Percentiles rank a stretch among this genome's conserved stretches.
These are phyloP conservation scores for Suillus subluteus DNA, from an alignment of 768 basidiomycete species.

Conservation along the genomic window DNA sequence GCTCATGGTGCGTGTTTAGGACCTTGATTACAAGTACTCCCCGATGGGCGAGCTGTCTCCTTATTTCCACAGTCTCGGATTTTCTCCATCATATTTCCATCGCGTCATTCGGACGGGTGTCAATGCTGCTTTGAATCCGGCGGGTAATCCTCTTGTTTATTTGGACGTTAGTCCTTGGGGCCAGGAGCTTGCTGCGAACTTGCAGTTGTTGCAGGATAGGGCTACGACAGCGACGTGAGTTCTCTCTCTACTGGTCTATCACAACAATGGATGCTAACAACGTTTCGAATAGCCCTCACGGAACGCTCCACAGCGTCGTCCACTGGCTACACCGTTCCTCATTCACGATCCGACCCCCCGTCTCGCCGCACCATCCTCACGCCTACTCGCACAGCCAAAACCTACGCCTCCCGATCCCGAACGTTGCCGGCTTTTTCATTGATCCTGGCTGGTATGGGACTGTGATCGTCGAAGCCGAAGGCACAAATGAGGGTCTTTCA, in stretches of 20 bases:
- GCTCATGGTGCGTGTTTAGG: constrained; percentile 47
- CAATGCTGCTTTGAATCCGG: constrained; percentile 39
- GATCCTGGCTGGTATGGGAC: constrained; percentile 86
- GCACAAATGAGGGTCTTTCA: constrained; percentile 81
- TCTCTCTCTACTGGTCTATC: background rate
- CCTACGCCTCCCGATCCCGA: constrained; percentile 53
- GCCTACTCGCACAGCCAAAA: constrained; percentile 31
- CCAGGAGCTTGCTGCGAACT: constrained; percentile 70
- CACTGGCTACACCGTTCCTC: constrained; percentile 85
- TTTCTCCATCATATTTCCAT: constrained; percentile 90
- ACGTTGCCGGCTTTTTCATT: constrained; percentile 56
- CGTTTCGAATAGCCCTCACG: constrained; percentile 65
- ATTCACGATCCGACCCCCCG: constrained; percentile 64
- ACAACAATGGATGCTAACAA: constrained; percentile 11
- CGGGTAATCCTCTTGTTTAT: constrained; percentile 66
- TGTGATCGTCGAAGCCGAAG: constrained; percentile 83
- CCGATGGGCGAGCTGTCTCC: constrained; percentile 75
- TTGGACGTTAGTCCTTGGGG: constrained; percentile 81
- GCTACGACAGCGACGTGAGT: constrained; percentile 81
- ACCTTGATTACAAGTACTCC: constrained; percentile 84
- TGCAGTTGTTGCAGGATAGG: constrained; percentile 79
- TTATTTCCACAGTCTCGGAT: constrained; percentile 79
- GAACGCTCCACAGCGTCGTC: constrained; percentile 76
- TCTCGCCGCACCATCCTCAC: constrained; percentile 35
- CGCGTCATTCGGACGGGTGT: constrained; percentile 70